phyloP scores from a whole-genome alignment of 148 eudicot genomes.

The Limonium bicolor region DNA sequence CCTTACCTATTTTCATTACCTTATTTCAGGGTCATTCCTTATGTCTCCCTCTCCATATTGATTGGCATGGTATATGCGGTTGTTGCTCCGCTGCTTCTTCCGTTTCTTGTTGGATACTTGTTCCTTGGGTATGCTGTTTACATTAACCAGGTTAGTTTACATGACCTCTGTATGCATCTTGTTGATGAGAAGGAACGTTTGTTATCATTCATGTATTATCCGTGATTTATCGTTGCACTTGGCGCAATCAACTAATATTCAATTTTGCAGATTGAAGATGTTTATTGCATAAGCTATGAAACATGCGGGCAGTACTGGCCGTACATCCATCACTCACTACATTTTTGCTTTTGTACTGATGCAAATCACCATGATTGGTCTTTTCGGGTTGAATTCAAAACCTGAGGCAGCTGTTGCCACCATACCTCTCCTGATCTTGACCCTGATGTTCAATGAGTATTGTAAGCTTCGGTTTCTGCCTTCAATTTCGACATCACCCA shows the following conservation, averaged over 20 bases:
- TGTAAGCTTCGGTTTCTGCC: slow-evolving; percentile 88
- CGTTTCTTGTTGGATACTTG: slow-evolving; percentile 76
- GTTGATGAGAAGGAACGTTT: background rate
- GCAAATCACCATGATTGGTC: slow-evolving; percentile 90
- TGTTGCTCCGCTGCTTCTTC: slow-evolving; percentile 81
- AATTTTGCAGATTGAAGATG: slow-evolving; percentile 74
- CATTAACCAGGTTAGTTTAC: slow-evolving; percentile 56
- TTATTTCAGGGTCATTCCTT: slow-evolving; percentile 61
- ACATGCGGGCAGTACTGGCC: slow-evolving; percentile 95
- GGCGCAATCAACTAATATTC: background rate
- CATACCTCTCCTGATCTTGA: slow-evolving; percentile 52
- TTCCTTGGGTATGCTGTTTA: slow-evolving; percentile 74
- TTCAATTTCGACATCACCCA: slow-evolving; percentile 35
- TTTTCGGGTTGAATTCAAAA: slow-evolving; percentile 80
- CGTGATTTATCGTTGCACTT: background rate
- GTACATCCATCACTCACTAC: slow-evolving; percentile 55
- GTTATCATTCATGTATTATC: background rate
- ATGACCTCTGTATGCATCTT: background rate
- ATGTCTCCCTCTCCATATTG: slow-evolving; percentile 44
- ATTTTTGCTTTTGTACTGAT: slow-evolving; percentile 57
- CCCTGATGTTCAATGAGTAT: slow-evolving; percentile 69
- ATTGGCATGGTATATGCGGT: slow-evolving; percentile 84
- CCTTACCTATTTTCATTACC: slow-evolving; percentile 67
- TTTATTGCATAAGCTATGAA: slow-evolving; percentile 64
- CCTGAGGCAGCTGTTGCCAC: slow-evolving; percentile 77